Base-by-base conservation (phyloP, 495 filamentous ascomycete genomes). In the Oidiodendron maius region DNA sequence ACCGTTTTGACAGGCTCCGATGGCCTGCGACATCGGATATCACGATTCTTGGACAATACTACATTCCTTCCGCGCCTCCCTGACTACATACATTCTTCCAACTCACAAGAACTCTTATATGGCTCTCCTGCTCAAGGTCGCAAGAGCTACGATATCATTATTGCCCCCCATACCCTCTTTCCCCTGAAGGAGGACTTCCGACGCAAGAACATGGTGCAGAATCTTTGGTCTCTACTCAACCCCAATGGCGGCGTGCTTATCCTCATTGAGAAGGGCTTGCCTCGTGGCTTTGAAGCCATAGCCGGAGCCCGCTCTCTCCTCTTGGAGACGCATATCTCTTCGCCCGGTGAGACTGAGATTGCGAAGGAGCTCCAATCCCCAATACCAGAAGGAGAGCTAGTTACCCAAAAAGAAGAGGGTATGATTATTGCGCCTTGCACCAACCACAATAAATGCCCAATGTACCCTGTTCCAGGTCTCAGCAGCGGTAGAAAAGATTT, bases 341-440 rank as follows among this genome's bases (percentile, higher is more conserved):
- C 84, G 34, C 82, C 86, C 4, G 74, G 65, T 25, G 58, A 64
- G n/a, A 53, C 50, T 17, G 40, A 57, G 11, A 56, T 59, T 4
- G 55, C 60, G 10, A 59, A 60, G n/a, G 55, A 71, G 35, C 26
- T 50, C 28, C 54, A 67, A 16, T 20, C 48, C 2, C 66, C 66
- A 9, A 35, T 24, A 4, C 36, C 39, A 4, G 53, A 66, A 1
- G 62, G 65, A 12, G 55, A 58, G n/a, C 52, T 61, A 3, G 62
- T 66, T 17, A 57, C 69, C 1, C 44, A 66, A 20, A 86, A 86
- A 53, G 89, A 93, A 52, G 64, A 74, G 1, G 93, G 90, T 52
- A 90, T 91, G 82, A 96, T 98, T 55, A 76, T 98, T 51, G 93
- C 94, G 0, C 93, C 93, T 0, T 98, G 93, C 64, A 98, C 93